Percentiles rank a stretch among this genome's conserved stretches.
Conservation (phyloP, 176 grass and related monocot genomes). For the Aegilops speltoides region DNA sequence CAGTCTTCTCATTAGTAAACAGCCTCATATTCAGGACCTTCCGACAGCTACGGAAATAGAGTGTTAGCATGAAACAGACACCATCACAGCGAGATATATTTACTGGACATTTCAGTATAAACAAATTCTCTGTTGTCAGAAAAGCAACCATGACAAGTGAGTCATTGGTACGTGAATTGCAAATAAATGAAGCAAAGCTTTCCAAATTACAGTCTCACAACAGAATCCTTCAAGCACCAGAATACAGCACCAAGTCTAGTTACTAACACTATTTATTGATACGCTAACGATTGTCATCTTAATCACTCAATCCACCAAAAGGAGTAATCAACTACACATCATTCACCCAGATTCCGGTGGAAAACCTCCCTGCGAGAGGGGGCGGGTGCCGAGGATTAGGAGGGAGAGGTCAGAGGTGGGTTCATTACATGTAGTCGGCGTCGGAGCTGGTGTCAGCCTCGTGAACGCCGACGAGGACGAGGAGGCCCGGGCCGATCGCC, state of each 20-base stretch:
- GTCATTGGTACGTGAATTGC: neutral
- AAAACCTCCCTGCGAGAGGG: neutral
- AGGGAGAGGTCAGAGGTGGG: neutral
- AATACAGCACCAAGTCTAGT: neutral
- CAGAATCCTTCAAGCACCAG: neutral
- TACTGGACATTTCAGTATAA: neutral
- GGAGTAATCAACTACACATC: neutral
- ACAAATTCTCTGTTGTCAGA: neutral
- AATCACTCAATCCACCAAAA: neutral
- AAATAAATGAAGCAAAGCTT: neutral
- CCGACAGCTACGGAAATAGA: constrained; percentile 53
- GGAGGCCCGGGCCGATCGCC: constrained; percentile 81
- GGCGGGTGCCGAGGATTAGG: neutral
- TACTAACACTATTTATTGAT: neutral
- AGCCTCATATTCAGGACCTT: constrained; percentile 93
- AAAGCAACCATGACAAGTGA: neutral
- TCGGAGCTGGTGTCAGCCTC: constrained; percentile 70
- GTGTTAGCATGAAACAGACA: constrained; percentile 20
- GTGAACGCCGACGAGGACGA: constrained; percentile 88
- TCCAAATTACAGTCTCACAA: neutral
- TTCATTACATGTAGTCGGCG: constrained; percentile 72
- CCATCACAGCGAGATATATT: neutral
- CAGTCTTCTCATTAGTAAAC: constrained; percentile 77
- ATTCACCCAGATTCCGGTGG: neutral
- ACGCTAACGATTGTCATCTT: neutral